Base-by-base conservation (phyloP, 768 basidiomycete genomes). In the Rhodotorula babjevae region DNA sequence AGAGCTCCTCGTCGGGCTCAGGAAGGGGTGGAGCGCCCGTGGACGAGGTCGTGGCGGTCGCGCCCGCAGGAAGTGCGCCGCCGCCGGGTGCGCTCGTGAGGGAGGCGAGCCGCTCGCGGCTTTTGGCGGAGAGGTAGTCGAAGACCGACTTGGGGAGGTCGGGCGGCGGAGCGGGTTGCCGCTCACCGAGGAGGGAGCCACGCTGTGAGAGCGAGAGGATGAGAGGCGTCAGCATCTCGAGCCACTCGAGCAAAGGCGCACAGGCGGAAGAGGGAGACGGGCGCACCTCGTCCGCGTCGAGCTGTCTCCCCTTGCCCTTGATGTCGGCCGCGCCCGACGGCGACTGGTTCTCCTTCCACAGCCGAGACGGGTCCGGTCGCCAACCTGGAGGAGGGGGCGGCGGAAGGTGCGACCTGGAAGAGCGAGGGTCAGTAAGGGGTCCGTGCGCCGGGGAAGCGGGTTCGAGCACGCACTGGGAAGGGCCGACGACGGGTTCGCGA, bases 121-220 rank as follows among this genome's bases (percentile, higher is more conserved):
- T 92, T 78, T 93, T 94, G 74, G 89, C 87, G 0, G 96, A 95
- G 80, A 98, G 87, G 79, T 88, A 98, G 58, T 98, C 94, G 80
- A 95, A 97, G 25, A 99, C 87, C 0, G 95, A 97, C 19, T 87
- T 87, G 3, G 90, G 86, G 23, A 85, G 86, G 7, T 87, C 82
- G 21, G 87, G 85, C 19, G 91, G 83, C 8, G 71, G 62, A 3
- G 55, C 18, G 0, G 67, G 68, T 19, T 87, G 87, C 18, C 86
- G 86, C 81, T 98, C 96, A 65, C 94, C 94, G 0, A 98, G 84
- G 29, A 90, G 83, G 2, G 85, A 82, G 40, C 93, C 95, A 63
- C 96, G 86, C 93, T 97, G 73, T 27, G 12, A 44, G 36, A 53
- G n/a, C n/a, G n/a, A n/a, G n/a, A n/a, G n/a, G n/a, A n/a, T n/a